Conservation (phyloP, 768 basidiomycete genomes). For the Kwoniella shandongensis region DNA sequence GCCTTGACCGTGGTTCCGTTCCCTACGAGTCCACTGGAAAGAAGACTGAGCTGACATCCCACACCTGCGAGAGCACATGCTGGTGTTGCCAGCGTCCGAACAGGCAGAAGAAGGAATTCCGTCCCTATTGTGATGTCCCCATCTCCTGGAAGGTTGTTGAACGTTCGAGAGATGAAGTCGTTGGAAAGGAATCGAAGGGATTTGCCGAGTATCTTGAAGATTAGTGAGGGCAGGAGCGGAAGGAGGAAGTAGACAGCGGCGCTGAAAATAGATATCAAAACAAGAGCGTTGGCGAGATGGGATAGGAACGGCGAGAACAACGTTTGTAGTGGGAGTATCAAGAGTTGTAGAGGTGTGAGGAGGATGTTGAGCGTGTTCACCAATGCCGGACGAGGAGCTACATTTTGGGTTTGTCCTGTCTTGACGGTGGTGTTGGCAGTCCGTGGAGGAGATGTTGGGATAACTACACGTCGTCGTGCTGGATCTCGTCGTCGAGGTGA, state of each 20-base stretch:
- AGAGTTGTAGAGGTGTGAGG: conserved; percentile 17
- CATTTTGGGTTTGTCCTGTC: too few relatives aligned
- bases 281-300: conserved; percentile 14
- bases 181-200: conserved; percentile 7
- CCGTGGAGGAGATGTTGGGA: too few relatives aligned
- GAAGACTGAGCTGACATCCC: conserved; percentile 21
- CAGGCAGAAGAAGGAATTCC: conserved; percentile 14
- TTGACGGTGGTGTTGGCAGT: too few relatives aligned
- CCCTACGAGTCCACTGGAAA: conserved; percentile 1
- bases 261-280: conserved; percentile 3
- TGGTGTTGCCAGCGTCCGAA: conserved; percentile 18
- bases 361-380: conserved; percentile 13
- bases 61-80: conserved; percentile 18
- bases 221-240: conserved; percentile 15
- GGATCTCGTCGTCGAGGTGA: too few relatives aligned
- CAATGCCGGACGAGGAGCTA: neutral
- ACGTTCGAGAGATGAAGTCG: neutral
- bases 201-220: conserved; percentile 14
- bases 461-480: too few relatives aligned
- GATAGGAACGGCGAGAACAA: conserved; percentile 21
- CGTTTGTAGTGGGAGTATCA: conserved; percentile 17
- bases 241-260: conserved; percentile 13
- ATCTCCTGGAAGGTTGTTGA: neutral
- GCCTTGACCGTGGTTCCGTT: conserved; percentile 19
- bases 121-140: conserved; percentile 8